Percentiles rank a stretch among this genome's conserved stretches.
Conservation (phyloP, 2,329 filamentous ascomycete species). For the Ceratocystis huliohia region DNA sequence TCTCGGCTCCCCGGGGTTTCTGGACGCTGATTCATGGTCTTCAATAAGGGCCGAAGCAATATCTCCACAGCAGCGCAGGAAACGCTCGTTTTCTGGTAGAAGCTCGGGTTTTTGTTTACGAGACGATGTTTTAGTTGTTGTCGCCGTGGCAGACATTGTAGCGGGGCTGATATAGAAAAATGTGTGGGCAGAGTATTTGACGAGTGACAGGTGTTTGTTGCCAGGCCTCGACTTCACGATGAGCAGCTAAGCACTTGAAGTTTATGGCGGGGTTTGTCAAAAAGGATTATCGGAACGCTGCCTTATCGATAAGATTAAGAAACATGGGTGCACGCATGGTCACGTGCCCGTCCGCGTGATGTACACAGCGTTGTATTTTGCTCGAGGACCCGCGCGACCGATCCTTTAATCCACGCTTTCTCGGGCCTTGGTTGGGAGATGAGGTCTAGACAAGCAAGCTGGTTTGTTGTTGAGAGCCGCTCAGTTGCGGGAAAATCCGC, state of each 20-base stretch:
- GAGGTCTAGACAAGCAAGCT: neutral
- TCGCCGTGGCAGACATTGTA: constrained; percentile 35
- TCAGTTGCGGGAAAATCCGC: constrained; percentile 10
- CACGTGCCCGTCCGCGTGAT: neutral
- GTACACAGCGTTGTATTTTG: neutral
- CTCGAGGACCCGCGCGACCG: constrained; percentile 15
- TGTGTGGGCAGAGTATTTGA: neutral
- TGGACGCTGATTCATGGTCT: constrained; percentile 66
- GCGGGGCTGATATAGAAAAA: neutral
- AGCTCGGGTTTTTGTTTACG: constrained; percentile 63
- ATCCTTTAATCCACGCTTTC: constrained; percentile 17
- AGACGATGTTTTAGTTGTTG: constrained; percentile 50
- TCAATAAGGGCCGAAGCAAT: constrained; percentile 89
- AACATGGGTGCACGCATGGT: neutral
- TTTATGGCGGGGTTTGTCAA: constrained; percentile 7
- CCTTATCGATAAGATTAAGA: constrained; percentile 11
- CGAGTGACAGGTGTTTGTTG: neutral
- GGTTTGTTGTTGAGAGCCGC: neutral
- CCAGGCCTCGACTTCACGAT: too few relatives aligned
- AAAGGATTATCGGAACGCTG: neutral
- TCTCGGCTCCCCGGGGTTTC: constrained; percentile 57
- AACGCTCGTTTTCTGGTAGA: constrained; percentile 86
- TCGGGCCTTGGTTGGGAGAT: constrained; percentile 8
- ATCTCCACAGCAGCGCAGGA: constrained; percentile 86
- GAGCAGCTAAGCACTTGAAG: neutral